Evolutionary conservation across 495 filamentous ascomycete species (phyloP).

Genomic region (Penicillium angulare): DNA sequence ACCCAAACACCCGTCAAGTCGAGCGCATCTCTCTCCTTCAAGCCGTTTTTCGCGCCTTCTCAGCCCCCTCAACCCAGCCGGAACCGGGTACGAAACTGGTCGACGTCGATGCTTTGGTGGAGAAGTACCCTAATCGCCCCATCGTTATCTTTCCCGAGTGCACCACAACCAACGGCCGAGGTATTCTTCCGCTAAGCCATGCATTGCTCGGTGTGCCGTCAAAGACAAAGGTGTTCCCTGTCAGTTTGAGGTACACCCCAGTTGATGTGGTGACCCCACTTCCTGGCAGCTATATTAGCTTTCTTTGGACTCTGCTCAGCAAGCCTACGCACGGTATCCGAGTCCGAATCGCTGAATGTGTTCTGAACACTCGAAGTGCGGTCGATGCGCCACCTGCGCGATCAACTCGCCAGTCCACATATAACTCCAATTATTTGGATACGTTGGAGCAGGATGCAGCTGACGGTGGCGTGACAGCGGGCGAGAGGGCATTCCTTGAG

Average conservation of each 20-base stretch:
- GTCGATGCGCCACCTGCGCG: constrained; percentile 6
- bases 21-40: constrained; percentile 70
- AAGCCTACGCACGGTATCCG: constrained; percentile 84
- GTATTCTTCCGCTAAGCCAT: constrained; percentile 79
- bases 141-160: constrained; percentile 89
- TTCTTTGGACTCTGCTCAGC: constrained; percentile 84
- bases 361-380: constrained; percentile 46
- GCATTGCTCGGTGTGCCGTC: constrained; percentile 64
- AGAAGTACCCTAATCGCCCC: constrained; percentile 65
- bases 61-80: constrained; percentile 50
- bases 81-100: constrained; percentile 51
- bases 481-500: constrained; percentile 66
- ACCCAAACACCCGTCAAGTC: constrained; percentile 69
- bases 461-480: constrained; percentile 41
- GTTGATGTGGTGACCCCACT: constrained; percentile 89
- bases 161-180: constrained; percentile 89
- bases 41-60: constrained; percentile 73
- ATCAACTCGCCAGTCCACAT: constrained; percentile 32
- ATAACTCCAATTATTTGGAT: constrained; percentile 52
- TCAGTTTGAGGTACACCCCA: constrained; percentile 84
- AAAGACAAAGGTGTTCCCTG: constrained; percentile 75
- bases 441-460: constrained; percentile 36
- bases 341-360: constrained; percentile 78
- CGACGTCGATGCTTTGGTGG: constrained; percentile 58
- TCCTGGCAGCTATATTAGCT: constrained; percentile 62